Evolutionary conservation across 257 asterid genomes (phyloP).

Genomic region (Solanum bukasovii): DNA sequence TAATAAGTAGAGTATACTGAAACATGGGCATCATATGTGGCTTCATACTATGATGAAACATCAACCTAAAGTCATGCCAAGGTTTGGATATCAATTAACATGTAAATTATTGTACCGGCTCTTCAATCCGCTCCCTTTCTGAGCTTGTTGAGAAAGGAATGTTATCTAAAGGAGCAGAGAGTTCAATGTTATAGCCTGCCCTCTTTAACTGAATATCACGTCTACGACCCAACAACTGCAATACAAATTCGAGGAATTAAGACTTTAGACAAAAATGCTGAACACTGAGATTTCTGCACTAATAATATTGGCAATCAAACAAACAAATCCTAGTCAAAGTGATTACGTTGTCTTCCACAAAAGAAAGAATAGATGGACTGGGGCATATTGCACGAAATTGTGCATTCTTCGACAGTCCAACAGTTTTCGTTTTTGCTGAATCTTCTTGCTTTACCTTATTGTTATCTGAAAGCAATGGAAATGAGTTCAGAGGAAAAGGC

Average conservation of each 20-base stretch:
- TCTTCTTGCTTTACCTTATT: conserved; percentile 36
- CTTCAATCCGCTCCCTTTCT: conserved; percentile 86
- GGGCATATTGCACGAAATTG: conserved; percentile 92
- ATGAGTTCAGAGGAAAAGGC: conserved; percentile 2
- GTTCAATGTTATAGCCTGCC: conserved; percentile 87
- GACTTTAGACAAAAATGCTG: not conserved
- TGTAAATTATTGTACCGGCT: conserved; percentile 50
- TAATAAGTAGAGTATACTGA: not conserved
- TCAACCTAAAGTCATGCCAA: not conserved
- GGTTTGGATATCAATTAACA: not conserved
- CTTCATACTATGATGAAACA: not conserved
- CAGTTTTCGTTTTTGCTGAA: conserved; percentile 16
- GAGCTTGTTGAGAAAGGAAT: conserved; percentile 70
- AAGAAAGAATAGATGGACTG: conserved; percentile 80
- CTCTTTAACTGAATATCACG: conserved; percentile 73
- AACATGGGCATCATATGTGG: not conserved
- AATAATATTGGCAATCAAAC: conserved; percentile 11
- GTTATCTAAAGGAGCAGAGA: conserved; percentile 83
- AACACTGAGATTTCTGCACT: not conserved
- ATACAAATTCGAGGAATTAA: not conserved
- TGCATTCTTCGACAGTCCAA: conserved; percentile 76
- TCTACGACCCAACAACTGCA: conserved; percentile 88
- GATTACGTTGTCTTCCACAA: conserved; percentile 88
- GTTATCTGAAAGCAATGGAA: conserved; percentile 33
- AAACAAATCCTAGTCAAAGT: conserved; percentile 4